Base-by-base conservation (phyloP, 768 basidiomycete species). In the Tylopilus sp. region DNA sequence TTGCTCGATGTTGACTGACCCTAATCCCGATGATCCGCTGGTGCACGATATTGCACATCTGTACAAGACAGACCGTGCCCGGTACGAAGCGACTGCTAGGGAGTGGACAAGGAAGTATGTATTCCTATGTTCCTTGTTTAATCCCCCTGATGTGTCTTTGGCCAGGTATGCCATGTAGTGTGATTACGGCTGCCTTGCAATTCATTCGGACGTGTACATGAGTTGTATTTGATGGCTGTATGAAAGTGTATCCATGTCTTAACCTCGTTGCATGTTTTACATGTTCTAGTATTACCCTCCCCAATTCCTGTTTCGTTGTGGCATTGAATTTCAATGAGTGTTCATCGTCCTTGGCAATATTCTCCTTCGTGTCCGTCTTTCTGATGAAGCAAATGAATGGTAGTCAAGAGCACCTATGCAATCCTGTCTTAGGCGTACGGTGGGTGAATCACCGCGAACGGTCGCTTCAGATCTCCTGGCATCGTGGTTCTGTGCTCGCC, bases 41-140 rank as follows among this genome's bases (percentile, higher is more conserved):
- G 96, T 98, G 45, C 97, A 97, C 49, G 97, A 99, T 68, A 98
- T 98, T 60, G 97, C 97, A 51, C 92, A 96, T 73, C 74, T 98
- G 61, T 99, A 99, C 86, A 99, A 98, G 92, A 98, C 95, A 33
- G 97, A 99, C 76, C 85, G 96, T 63, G 76, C 90, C 59, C 86
- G 95, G 65, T 99, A 99, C 70, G 97, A 98, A 75, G 90, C 94
- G 55, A 98, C 93, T 30, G 97, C 97, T 25, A 81, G 94, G 76
- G 97, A 99, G 80, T 99, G 96, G 96, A 96, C 96, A 72, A 87
- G 96, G 84, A 98, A 98, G 95, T 98, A 68, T 63, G 90, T 72
- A 24, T 22, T 3, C 8, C 1, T 26, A n/a, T 11, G 40, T 24
- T 8, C 26, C 3, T 9, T 38, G n/a, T 48, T 13, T 2, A 14